phyloP scores from a whole-genome alignment of 805 yeast species.

The Komagataella pastoris region DNA sequence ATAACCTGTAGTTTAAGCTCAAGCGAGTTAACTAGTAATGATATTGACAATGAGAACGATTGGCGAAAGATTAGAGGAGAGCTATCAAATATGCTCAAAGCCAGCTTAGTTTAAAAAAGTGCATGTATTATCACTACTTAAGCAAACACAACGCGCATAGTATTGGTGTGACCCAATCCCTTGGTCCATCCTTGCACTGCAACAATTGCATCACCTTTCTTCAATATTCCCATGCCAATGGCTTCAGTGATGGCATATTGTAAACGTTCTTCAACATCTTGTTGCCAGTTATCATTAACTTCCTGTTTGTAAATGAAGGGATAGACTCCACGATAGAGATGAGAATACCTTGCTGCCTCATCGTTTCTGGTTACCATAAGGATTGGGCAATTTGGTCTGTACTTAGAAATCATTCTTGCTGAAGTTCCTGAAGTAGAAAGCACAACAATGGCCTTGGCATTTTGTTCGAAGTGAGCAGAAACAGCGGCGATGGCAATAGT shows the following conservation, averaged over 20 bases:
- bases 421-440: slow-evolving; percentile 92
- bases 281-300: slow-evolving; percentile 77
- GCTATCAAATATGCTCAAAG: background rate
- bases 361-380: slow-evolving; percentile 96
- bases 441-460: slow-evolving; percentile 93
- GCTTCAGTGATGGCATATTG: slow-evolving; percentile 89
- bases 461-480: slow-evolving; percentile 90
- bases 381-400: slow-evolving; percentile 95
- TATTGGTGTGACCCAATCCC: slow-evolving; percentile 98
- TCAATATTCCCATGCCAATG: slow-evolving; percentile 70
- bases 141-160: slow-evolving; percentile 83
- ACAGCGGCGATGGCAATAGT: slow-evolving; percentile 97
- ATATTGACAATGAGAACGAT: background rate
- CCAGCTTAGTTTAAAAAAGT: background rate
- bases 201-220: slow-evolving; percentile 79
- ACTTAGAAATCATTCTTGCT: slow-evolving; percentile 92
- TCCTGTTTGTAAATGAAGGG: slow-evolving; percentile 75
- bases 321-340: slow-evolving; percentile 96
- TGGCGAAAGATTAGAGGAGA: background rate
- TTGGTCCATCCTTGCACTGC: slow-evolving; percentile 98
- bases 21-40: background rate
- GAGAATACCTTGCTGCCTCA: slow-evolving; percentile 88
- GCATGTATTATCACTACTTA: slow-evolving; percentile 17
- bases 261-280: slow-evolving; percentile 91
- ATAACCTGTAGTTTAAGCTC: background rate